Evolutionary conservation across 169 alveolate species (phyloP).

Genomic region (Cryptosporidium sp.): DNA sequence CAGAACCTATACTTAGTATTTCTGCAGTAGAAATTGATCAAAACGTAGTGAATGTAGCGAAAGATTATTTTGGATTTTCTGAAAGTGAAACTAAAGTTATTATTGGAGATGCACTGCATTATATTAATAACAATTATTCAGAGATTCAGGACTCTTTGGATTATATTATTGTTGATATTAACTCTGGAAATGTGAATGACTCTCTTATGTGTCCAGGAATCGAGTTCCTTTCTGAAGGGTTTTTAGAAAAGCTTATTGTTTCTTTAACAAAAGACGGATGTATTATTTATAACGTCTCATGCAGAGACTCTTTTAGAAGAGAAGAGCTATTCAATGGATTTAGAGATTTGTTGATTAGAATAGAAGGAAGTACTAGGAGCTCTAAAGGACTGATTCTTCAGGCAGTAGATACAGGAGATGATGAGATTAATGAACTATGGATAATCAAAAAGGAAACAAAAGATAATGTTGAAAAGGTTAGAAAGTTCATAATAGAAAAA

Average conservation of each 20-base stretch:
- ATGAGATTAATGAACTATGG: constrained; percentile 72
- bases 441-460: constrained; percentile 36
- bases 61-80: constrained; percentile 32
- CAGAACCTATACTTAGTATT: neutral
- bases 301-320: constrained; percentile 39
- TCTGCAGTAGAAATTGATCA: constrained; percentile 55
- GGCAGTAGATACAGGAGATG: constrained; percentile 41
- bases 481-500: constrained; percentile 19
- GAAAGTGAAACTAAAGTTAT: constrained; percentile 7
- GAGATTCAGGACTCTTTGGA: neutral
- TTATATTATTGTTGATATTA: constrained; percentile 62
- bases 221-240: constrained; percentile 13
- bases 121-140: neutral
- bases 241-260: constrained; percentile 13
- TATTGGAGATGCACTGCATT: constrained; percentile 47
- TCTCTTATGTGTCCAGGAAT: constrained; percentile 71
- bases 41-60: constrained; percentile 29
- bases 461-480: neutral
- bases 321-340: constrained; percentile 15
- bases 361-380: neutral
- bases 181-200: constrained; percentile 46
- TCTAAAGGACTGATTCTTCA: constrained; percentile 3
- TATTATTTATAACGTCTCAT: constrained; percentile 52
- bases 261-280: constrained; percentile 20
- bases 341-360: neutral